phyloP scores from a whole-genome alignment of 768 basidiomycete species.

The Podaxis sp. region DNA sequence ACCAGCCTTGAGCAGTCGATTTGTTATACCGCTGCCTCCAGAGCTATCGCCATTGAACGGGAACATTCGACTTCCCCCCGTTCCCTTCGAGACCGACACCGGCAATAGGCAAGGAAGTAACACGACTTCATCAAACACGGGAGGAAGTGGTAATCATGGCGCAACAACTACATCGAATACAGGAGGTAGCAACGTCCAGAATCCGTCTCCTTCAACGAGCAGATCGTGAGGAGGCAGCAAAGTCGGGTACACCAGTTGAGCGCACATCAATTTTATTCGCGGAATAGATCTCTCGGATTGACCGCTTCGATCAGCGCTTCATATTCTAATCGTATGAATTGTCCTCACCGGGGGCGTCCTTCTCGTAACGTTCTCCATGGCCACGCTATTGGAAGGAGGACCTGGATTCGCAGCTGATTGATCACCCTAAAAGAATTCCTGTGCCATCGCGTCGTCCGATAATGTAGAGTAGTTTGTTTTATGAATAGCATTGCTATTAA shows the following conservation, averaged over 20 bases:
- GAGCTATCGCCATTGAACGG: conserved; percentile 7
- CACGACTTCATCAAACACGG: too few species aligned
- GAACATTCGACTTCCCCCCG: background rate
- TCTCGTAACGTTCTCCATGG: too few species aligned
- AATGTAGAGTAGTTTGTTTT: background rate
- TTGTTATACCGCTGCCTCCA: background rate
- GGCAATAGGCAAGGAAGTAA: background rate
- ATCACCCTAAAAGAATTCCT: background rate
- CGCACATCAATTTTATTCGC: background rate
- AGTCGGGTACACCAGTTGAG: background rate
- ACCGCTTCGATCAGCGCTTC: background rate
- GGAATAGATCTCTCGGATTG: background rate
- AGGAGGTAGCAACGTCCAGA: background rate
- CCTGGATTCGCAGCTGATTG: background rate
- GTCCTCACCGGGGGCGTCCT: background rate
- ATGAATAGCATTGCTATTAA: background rate
- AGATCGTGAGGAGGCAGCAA: background rate
- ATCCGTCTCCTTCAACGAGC: background rate
- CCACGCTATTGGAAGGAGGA: background rate
- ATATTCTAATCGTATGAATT: background rate
- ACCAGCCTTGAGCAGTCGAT: background rate
- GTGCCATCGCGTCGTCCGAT: background rate
- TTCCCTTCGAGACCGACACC: conserved; percentile 2
- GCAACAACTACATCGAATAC: background rate
- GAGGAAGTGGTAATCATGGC: background rate